Evolutionary conservation across 2,329 filamentous ascomycete species (phyloP), one percentile per base, ranked within the genome.

Genomic region (Pestalotiopsis sp.): DNA sequence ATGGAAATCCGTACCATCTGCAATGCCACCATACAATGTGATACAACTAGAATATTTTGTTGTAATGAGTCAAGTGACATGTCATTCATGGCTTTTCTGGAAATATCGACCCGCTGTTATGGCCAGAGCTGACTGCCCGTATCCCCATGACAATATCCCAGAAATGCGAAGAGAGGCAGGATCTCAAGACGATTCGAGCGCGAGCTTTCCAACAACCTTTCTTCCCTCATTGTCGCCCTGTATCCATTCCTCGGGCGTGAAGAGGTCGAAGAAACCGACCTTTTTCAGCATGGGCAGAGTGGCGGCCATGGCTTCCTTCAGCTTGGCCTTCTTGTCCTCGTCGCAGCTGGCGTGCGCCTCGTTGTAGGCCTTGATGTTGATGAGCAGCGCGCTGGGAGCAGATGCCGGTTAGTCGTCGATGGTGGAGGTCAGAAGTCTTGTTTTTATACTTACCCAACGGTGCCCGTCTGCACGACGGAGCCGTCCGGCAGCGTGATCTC

Each of bases 391-490:
- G 2, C 73, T 76, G 26, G 17, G 11, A 35, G 30, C 30, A 48
- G 4, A 17, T 24, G 11, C 38, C 35, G n/a, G 6, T 61, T 13
- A 61, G 30, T 14, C 30, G 1, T 35, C n/a, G 9, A 7, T 26
- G 4, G 9, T 7, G 26, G 2, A 17, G 14, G 9, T 35, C 26
- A 7, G 14, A 26, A 9, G 14, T 61, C 58, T 17, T 9, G 44
- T n/a, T 52, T 22, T 52, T n/a, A n/a, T 52, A 63, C 73, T 63
- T 40, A 75, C 74, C 73, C 74, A 9, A 75, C 70, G 1, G 75
- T 77, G 20, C 75, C 75, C 1, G 75, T 76, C 57, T 76, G 75
- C 38, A 76, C 74, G 58, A 71, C 72, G 55, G 67, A 74, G 24
- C 75, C 74, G 61, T 75, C 72, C 20, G 72, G 69, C 17, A 77